Percentiles rank a stretch among this genome's conserved stretches.
Evolutionary conservation across 129 eudicot species (phyloP).

Genomic region (Rutidosis leptorrhynchoides): DNA sequence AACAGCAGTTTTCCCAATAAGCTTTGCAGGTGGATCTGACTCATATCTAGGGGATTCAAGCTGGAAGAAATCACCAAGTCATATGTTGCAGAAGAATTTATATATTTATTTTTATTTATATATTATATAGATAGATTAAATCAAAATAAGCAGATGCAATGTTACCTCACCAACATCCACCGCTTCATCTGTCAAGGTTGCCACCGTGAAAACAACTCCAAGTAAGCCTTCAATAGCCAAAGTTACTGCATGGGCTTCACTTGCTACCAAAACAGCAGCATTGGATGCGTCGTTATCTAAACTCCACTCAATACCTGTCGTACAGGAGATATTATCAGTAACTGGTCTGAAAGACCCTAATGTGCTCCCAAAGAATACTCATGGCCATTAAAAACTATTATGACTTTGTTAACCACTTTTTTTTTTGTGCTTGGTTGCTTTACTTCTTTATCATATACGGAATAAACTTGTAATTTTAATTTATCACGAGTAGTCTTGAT

Average conservation of each 20-base stretch:
- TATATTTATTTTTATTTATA: too few relatives aligned
- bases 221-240: constrained; percentile 95
- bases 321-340: constrained; percentile 10
- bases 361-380: background rate
- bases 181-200: constrained; percentile 98
- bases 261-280: constrained; percentile 96
- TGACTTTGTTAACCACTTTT: too few relatives aligned
- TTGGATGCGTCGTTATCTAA: constrained; percentile 98
- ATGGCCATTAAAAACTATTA: too few relatives aligned
- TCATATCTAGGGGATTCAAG: constrained; percentile 94
- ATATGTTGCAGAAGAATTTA: constrained; percentile 18
- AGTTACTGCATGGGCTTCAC: constrained; percentile 99
- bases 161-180: constrained; percentile 97
- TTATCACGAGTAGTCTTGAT: too few relatives aligned
- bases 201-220: constrained; percentile 96
- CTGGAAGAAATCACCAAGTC: constrained; percentile 39
- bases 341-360: background rate
- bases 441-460: too few relatives aligned
- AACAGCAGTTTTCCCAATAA: constrained; percentile 63
- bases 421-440: too few relatives aligned
- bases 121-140: too few relatives aligned
- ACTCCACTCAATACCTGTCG: constrained; percentile 96
- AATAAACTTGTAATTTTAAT: too few relatives aligned
- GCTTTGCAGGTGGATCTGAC: constrained; percentile 53
- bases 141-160: constrained; percentile 15